Conservation (phyloP, 2,329 filamentous ascomycete species). For the Stenocarpella maydis region DNA sequence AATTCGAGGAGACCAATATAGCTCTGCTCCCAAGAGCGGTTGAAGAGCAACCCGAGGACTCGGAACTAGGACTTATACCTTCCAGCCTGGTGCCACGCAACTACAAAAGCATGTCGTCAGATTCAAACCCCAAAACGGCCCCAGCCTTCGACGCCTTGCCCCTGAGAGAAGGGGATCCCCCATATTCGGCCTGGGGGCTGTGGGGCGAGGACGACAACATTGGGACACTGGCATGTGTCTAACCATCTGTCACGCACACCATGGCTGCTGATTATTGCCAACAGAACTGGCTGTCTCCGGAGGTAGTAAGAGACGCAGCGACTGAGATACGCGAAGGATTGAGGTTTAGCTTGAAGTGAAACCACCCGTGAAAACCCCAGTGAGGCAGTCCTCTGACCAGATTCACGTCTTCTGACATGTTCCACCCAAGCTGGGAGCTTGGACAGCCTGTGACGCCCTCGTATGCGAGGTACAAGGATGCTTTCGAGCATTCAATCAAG, state of each 20-base stretch:
- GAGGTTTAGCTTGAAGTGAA: constrained; percentile 35
- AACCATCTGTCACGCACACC: too few relatives aligned
- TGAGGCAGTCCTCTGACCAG: background rate
- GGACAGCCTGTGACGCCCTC: constrained; percentile 1
- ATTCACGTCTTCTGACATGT: background rate
- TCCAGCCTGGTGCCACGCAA: background rate
- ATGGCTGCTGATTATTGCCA: background rate
- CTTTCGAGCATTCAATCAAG: constrained; percentile 5
- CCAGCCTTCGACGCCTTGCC: background rate
- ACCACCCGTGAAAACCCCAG: background rate
- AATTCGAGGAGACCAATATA: background rate
- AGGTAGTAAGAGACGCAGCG: constrained; percentile 30
- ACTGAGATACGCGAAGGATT: constrained; percentile 30
- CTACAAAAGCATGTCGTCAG: background rate
- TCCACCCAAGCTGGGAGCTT: constrained; percentile 11
- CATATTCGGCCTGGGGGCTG: constrained; percentile 26
- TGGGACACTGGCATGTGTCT: constrained; percentile 32
- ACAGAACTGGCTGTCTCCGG: constrained; percentile 38
- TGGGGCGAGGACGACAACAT: constrained; percentile 25
- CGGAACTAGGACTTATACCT: background rate
- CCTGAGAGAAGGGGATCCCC: background rate
- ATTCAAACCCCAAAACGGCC: background rate
- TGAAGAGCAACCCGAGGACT: background rate
- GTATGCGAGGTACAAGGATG: constrained; percentile 2
- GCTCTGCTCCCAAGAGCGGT: background rate